phyloP scores from a whole-genome alignment of 495 filamentous ascomycete species.

The Venustampulla echinocandica region DNA sequence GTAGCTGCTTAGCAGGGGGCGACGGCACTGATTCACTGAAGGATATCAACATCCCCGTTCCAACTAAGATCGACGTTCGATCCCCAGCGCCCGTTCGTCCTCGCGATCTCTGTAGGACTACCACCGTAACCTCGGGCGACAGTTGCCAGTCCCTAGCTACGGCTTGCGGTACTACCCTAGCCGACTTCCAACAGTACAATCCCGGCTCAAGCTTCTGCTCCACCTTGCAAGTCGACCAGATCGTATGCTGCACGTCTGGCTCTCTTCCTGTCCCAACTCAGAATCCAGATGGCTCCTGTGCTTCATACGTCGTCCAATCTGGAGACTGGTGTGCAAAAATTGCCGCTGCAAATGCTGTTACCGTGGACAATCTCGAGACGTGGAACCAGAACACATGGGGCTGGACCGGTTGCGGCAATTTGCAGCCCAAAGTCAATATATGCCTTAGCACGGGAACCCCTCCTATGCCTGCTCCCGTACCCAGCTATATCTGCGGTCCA shows the following conservation, averaged over 20 bases:
- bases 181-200: slow-evolving; percentile 35
- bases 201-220: slow-evolving; percentile 27
- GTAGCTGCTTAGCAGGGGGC: not conserved
- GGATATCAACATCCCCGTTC: not conserved
- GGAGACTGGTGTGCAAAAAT: slow-evolving; percentile 32
- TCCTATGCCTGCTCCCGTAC: slow-evolving; percentile 34
- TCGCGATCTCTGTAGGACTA: slow-evolving; percentile 18
- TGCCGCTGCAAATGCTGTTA: slow-evolving; percentile 25
- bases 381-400: slow-evolving; percentile 43
- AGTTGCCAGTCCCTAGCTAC: slow-evolving; percentile 31
- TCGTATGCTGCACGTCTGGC: slow-evolving; percentile 42
- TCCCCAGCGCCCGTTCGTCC: not conserved
- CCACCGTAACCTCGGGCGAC: slow-evolving; percentile 28
- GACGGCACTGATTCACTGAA: not conserved
- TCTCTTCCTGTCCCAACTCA: slow-evolving; percentile 30
- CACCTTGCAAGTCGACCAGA: slow-evolving; percentile 25
- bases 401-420: slow-evolving; percentile 35
- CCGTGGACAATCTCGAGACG: slow-evolving; percentile 25
- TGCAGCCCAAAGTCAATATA: slow-evolving; percentile 27
- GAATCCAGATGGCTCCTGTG: slow-evolving; percentile 36
- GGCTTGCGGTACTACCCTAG: slow-evolving; percentile 32
- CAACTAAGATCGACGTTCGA: not conserved
- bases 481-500: slow-evolving; percentile 38
- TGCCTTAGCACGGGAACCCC: slow-evolving; percentile 40
- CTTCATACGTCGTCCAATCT: slow-evolving; percentile 24